A percentile compares a stretch with the other conserved stretches of the same genome.
phyloP scores from a whole-genome alignment of 371 early-diverging fungal genomes.

The Mortierella polycephala region DNA sequence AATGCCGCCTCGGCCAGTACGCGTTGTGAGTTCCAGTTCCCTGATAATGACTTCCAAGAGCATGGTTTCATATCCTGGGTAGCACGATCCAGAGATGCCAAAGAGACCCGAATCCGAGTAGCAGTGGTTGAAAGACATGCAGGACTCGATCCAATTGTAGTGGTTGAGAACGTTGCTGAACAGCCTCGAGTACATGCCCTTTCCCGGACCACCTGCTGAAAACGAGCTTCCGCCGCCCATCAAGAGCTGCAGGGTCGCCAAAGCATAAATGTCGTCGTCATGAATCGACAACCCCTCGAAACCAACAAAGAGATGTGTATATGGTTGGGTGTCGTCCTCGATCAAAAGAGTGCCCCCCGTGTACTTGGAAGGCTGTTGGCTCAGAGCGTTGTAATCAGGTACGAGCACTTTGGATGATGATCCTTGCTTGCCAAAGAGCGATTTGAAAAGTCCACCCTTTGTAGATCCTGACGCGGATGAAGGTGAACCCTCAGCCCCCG shows the following conservation, averaged over 20 bases:
- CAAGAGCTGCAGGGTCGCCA: constrained; percentile 90
- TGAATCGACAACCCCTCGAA: constrained; percentile 86
- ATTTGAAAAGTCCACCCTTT: constrained; percentile 38
- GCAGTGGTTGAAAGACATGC: constrained; percentile 90
- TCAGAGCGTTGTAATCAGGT: constrained; percentile 20
- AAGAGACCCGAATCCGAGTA: constrained; percentile 94
- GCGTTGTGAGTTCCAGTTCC: constrained; percentile 81
- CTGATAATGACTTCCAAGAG: constrained; percentile 86
- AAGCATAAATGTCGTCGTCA: constrained; percentile 90
- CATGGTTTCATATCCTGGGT: constrained; percentile 71
- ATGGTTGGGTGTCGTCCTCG: constrained; percentile 67
- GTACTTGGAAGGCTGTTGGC: constrained; percentile 69
- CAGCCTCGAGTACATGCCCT: constrained; percentile 98
- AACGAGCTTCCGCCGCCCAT: constrained; percentile 97
- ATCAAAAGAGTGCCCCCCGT: constrained; percentile 84
- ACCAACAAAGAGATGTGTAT: constrained; percentile 90
- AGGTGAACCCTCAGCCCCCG: constrained; percentile 5
- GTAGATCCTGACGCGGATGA: constrained; percentile 27
- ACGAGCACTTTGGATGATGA: constrained; percentile 10
- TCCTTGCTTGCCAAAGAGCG: constrained; percentile 36
- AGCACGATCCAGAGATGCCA: constrained; percentile 92
- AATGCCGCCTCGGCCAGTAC: constrained; percentile 58
- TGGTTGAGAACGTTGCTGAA: constrained; percentile 95
- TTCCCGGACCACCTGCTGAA: constrained; percentile 98
- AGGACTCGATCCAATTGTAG: constrained; percentile 93